Conservation (phyloP, 148 eudicot species). For the Vaccinium darrowii region DNA sequence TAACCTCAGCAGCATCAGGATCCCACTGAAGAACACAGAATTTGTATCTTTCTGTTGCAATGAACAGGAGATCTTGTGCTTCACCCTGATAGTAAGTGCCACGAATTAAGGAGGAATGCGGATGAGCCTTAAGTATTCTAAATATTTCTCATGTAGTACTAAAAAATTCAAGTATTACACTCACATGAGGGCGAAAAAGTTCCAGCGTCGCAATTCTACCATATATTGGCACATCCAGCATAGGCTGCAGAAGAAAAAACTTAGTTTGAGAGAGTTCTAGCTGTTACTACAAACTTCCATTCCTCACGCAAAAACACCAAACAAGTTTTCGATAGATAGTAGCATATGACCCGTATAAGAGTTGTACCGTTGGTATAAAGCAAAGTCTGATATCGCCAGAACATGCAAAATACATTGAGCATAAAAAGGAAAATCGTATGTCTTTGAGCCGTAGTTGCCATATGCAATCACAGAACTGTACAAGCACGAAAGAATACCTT, state of each 20-base stretch:
- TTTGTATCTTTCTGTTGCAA: slow-evolving; percentile 95
- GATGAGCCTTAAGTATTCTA: neutral
- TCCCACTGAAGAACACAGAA: slow-evolving; percentile 99
- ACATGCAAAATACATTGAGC: neutral
- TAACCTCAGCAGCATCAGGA: slow-evolving; percentile 73
- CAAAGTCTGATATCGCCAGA: neutral
- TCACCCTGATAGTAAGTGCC: slow-evolving; percentile 67
- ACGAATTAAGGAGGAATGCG: neutral
- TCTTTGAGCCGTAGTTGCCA: no score
- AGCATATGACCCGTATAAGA: neutral
- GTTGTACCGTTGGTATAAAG: neutral
- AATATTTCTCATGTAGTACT: neutral
- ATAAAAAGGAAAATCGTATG: neutral
- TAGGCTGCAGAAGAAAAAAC: slow-evolving; percentile 51
- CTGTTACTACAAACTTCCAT: neutral
- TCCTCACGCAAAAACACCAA: neutral
- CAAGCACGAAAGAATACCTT: neutral
- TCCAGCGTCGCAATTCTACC: slow-evolving; percentile 95
- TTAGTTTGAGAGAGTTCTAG: neutral
- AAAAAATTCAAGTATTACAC: slow-evolving; percentile 26
- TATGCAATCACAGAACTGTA: no score
- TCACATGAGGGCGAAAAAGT: slow-evolving; percentile 95
- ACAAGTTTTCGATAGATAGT: neutral
- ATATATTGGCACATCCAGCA: slow-evolving; percentile 96
- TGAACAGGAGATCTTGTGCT: slow-evolving; percentile 86